These are phyloP conservation scores for Coemansia sp. DNA, from an alignment of 192 early-diverging fungal genomes.

Conservation along the genomic window DNA sequence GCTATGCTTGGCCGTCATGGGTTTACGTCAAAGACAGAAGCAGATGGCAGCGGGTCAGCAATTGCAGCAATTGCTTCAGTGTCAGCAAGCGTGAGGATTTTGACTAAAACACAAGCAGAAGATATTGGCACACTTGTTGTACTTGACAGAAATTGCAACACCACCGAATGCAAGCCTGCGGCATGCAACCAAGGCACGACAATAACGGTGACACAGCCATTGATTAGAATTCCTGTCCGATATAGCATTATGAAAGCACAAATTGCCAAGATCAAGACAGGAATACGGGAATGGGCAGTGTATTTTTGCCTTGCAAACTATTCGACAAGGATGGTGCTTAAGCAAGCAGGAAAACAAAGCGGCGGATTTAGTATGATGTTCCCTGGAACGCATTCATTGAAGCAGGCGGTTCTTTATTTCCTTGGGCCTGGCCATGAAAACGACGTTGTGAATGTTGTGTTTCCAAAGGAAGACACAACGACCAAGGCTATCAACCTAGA, in stretches of 20 bases:
- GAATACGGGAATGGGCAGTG: constrained; percentile 26
- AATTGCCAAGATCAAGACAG: constrained; percentile 17
- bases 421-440: constrained; percentile 6
- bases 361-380: not conserved
- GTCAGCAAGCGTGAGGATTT: constrained; percentile 27
- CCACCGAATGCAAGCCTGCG: not conserved
- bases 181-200: constrained; percentile 32
- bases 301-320: constrained; percentile 28
- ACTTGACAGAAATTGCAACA: constrained; percentile 10
- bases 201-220: constrained; percentile 32
- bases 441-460: constrained; percentile 6
- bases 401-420: constrained; percentile 10
- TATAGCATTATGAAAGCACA: constrained; percentile 30
- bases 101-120: constrained; percentile 17
- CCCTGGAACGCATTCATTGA: constrained; percentile 11
- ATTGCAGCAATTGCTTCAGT: constrained; percentile 28
- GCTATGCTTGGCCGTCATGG: constrained; percentile 22
- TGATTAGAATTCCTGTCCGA: constrained; percentile 33
- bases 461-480: constrained; percentile 3
- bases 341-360: constrained; percentile 8
- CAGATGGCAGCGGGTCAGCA: constrained; percentile 11
- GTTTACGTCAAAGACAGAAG: constrained; percentile 20
- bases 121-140: constrained; percentile 15
- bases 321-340: constrained; percentile 8
- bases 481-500: not conserved